Conservation (phyloP, 2,329 filamentous ascomycete species). For the Ceratocystis cubensis region DNA sequence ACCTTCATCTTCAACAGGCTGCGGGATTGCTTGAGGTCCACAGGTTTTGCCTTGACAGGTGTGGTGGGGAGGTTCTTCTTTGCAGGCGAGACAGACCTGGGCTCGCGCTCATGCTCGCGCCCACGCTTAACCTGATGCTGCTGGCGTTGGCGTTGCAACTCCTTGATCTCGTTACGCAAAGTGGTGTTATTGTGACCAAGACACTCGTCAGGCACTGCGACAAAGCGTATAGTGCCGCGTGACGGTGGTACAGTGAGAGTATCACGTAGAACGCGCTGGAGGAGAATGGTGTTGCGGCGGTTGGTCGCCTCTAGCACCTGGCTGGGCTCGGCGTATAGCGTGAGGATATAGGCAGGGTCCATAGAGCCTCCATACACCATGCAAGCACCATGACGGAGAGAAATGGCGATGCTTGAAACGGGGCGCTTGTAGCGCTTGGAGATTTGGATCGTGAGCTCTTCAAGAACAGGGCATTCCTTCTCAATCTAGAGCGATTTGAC, state of each 20-base stretch:
- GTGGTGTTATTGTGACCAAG: constrained; percentile 60
- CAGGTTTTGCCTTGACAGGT: not conserved
- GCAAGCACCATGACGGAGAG: constrained; percentile 61
- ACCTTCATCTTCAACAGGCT: constrained; percentile 6
- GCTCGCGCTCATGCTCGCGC: not conserved
- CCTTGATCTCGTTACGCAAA: constrained; percentile 53
- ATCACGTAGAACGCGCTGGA: constrained; percentile 64
- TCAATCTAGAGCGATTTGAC: constrained; percentile 44
- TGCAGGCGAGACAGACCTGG: not conserved
- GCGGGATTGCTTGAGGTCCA: not conserved
- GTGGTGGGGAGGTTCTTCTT: not conserved
- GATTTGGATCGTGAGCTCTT: constrained; percentile 58
- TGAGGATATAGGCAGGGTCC: constrained; percentile 68
- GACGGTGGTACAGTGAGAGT: constrained; percentile 51
- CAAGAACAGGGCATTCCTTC: constrained; percentile 63
- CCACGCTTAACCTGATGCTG: constrained; percentile 29
- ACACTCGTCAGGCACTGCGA: constrained; percentile 56
- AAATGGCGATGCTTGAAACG: constrained; percentile 60
- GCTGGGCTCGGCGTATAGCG: constrained; percentile 55
- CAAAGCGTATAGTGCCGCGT: constrained; percentile 62
- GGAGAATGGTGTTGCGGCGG: constrained; percentile 63
- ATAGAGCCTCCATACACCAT: constrained; percentile 64
- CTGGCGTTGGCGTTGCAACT: constrained; percentile 29
- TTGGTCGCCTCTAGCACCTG: constrained; percentile 64
- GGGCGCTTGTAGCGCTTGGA: constrained; percentile 64